These are phyloP conservation scores for Ganoderma multipileum DNA, from an alignment of 1,284 basidiomycete species.

Conservation along the genomic window DNA sequence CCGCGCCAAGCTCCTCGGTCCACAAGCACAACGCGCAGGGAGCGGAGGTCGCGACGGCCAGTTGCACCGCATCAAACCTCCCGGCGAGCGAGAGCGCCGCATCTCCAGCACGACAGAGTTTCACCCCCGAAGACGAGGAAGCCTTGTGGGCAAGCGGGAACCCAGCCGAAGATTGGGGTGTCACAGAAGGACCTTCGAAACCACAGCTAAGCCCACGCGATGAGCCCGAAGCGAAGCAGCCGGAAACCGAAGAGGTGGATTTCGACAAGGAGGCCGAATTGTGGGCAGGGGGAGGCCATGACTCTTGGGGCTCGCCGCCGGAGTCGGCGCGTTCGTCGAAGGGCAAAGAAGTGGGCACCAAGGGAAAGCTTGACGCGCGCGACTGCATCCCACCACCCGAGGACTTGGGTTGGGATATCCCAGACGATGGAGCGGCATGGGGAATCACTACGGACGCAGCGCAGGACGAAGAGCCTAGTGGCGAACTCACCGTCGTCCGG, in stretches of 20 bases:
- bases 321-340: neutral
- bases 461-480: constrained; percentile 23
- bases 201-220: neutral
- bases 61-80: neutral
- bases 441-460: constrained; percentile 46
- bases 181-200: neutral
- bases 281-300: neutral
- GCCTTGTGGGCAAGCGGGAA: neutral
- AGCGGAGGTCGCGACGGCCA: neutral
- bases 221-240: neutral
- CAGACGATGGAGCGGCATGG: constrained; percentile 44
- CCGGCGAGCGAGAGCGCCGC: neutral
- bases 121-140: neutral
- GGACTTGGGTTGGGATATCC: constrained; percentile 10
- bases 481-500: constrained; percentile 45
- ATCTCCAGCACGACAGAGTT: constrained; percentile 9
- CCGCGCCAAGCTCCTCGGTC: no score
- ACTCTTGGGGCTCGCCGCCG: neutral
- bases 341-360: neutral
- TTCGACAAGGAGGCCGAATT: neutral
- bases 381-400: neutral
- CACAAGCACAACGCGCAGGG: neutral
- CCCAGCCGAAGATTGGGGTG: neutral
- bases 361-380: neutral
- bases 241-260: neutral